Evolutionary conservation across 495 filamentous ascomycete genomes (phyloP).

Genomic region (Aspergillus conjunctus): DNA sequence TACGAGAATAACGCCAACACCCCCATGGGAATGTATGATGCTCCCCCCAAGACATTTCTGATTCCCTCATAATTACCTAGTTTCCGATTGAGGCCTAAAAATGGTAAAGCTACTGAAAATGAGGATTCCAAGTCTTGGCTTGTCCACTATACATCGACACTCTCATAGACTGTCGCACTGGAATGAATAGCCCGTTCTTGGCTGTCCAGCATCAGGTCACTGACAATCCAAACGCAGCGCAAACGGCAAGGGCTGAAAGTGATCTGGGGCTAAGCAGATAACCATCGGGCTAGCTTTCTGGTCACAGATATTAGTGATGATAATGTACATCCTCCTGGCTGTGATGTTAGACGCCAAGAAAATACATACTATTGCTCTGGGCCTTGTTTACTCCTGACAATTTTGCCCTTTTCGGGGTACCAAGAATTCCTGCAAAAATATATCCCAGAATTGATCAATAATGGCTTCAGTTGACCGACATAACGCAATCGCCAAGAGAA

Average conservation of each 20-base stretch:
- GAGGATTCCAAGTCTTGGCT: background rate
- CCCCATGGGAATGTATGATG: background rate
- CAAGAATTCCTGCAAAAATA: too few species aligned
- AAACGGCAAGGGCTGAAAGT: conserved; percentile 5
- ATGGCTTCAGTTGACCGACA: too few species aligned
- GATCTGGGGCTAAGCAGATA: conserved; percentile 8
- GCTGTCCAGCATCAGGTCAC: conserved; percentile 17
- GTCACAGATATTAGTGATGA: conserved; percentile 6
- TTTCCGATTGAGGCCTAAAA: background rate
- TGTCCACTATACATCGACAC: background rate
- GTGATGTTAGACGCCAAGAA: background rate
- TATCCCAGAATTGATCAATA: too few species aligned
- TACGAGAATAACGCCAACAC: background rate
- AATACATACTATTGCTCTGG: background rate
- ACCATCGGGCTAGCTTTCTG: background rate
- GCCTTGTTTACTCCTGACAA: too few species aligned
- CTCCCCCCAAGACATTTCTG: background rate
- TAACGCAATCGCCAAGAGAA: too few species aligned
- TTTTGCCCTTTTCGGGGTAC: too few species aligned
- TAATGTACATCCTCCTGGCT: background rate
- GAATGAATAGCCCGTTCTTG: conserved; percentile 21
- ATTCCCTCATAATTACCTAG: background rate
- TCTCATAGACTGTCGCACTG: background rate
- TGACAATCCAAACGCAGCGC: background rate
- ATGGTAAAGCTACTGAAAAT: background rate